Evolutionary conservation across 345 rosid genomes (phyloP).

Genomic region (Boechera retrofracta): DNA sequence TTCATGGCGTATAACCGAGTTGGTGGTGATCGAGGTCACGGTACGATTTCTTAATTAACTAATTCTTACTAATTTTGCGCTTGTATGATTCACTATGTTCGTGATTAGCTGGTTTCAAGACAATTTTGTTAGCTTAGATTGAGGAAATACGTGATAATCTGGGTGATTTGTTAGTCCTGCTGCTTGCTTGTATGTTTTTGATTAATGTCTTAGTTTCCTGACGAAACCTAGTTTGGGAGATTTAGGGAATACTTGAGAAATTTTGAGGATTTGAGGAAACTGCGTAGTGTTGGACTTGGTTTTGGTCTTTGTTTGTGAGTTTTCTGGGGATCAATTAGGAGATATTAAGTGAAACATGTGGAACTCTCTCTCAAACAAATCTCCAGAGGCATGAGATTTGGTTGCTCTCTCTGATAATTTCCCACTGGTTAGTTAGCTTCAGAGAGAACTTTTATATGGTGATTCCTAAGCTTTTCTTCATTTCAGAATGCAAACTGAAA

Average conservation of each 20-base stretch:
- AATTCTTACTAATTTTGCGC: slow-evolving; percentile 26
- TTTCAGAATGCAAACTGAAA: neutral
- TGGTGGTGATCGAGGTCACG: slow-evolving; percentile 93
- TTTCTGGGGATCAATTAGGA: neutral
- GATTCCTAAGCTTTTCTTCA: slow-evolving; percentile 4
- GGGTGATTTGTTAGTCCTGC: slow-evolving; percentile 15
- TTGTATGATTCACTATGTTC: slow-evolving; percentile 12
- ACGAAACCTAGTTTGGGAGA: slow-evolving; percentile 3
- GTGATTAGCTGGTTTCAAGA: neutral
- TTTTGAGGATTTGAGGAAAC: neutral
- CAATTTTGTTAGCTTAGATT: neutral
- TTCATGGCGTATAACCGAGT: slow-evolving; percentile 75
- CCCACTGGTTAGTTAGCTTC: neutral
- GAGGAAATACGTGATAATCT: neutral
- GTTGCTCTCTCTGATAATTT: slow-evolving; percentile 12
- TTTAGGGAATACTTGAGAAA: neutral
- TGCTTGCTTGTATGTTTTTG: neutral
- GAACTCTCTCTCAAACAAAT: slow-evolving; percentile 4
- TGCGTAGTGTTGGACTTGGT: neutral
- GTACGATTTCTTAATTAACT: slow-evolving; percentile 43
- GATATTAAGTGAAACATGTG: neutral
- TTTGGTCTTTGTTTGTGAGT: slow-evolving; percentile 10
- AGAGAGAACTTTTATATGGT: neutral
- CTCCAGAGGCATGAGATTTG: neutral
- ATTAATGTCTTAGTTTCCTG: slow-evolving; percentile 20